Percentiles rank a stretch among this genome's conserved stretches.
phyloP scores from a whole-genome alignment of 2,329 filamentous ascomycete species.

The Aotearoamyces nothofagi region DNA sequence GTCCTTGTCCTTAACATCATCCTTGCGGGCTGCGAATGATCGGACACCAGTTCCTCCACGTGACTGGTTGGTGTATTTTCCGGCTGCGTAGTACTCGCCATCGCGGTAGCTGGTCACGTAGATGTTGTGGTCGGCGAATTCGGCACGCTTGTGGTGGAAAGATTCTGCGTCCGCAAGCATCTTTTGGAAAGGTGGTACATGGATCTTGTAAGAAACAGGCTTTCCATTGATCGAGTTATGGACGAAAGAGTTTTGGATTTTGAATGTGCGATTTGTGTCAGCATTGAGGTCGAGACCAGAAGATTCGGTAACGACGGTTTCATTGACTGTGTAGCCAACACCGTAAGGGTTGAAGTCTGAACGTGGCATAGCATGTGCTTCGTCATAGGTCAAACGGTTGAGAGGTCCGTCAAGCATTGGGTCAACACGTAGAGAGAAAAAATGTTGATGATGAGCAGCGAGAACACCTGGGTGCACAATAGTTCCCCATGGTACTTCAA shows the following conservation, averaged over 20 bases:
- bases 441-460: slow-evolving; percentile 60
- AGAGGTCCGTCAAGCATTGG: slow-evolving; percentile 42
- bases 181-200: slow-evolving; percentile 39
- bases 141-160: slow-evolving; percentile 32
- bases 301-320: slow-evolving; percentile 30
- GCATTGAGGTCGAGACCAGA: slow-evolving; percentile 31
- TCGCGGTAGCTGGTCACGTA: slow-evolving; percentile 39
- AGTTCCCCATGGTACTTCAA: slow-evolving; percentile 50
- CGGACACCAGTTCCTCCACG: slow-evolving; percentile 36
- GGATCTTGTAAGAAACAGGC: slow-evolving; percentile 39
- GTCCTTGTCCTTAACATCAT: slow-evolving; percentile 32
- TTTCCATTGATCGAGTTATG: slow-evolving; percentile 37
- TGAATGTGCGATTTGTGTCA: slow-evolving; percentile 35
- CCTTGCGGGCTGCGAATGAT: slow-evolving; percentile 34
- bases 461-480: slow-evolving; percentile 56
- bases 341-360: slow-evolving; percentile 34
- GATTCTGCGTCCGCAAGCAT: slow-evolving; percentile 33
- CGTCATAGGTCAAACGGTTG: slow-evolving; percentile 40
- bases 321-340: slow-evolving; percentile 30
- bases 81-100: slow-evolving; percentile 34
- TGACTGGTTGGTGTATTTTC: slow-evolving; percentile 40
- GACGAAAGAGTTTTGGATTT: slow-evolving; percentile 36
- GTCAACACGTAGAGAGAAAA: slow-evolving; percentile 53
- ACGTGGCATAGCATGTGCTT: slow-evolving; percentile 44
- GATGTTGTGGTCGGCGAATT: slow-evolving; percentile 37